Conservation (phyloP, 805 yeast species). For the Zygoascus ofunaensis region DNA sequence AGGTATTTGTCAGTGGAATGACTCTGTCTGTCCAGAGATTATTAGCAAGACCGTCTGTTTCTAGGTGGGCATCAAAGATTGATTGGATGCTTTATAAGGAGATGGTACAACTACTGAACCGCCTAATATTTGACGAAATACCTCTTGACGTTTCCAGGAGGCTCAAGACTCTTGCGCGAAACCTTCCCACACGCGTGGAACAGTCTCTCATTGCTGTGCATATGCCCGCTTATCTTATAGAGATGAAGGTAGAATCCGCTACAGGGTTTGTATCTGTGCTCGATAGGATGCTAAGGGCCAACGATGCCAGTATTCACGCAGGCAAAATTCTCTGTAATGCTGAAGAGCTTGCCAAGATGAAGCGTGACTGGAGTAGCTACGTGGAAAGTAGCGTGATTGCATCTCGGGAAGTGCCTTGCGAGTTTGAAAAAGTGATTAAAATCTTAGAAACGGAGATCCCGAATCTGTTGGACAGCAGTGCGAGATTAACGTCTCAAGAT, state of each 20-base stretch:
- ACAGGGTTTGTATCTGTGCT: constrained; percentile 45
- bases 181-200: constrained; percentile 36
- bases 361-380: constrained; percentile 45
- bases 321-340: constrained; percentile 37
- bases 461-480: neutral
- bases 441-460: constrained; percentile 22
- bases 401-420: constrained; percentile 44
- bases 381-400: constrained; percentile 41
- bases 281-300: constrained; percentile 45
- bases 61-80: constrained; percentile 59
- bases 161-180: constrained; percentile 43
- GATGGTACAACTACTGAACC: constrained; percentile 50
- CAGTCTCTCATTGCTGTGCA: constrained; percentile 13
- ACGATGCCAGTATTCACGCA: constrained; percentile 45
- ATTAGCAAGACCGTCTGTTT: constrained; percentile 39
- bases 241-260: constrained; percentile 46
- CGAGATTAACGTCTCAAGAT: neutral
- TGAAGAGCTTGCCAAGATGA: constrained; percentile 42
- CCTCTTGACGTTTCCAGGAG: constrained; percentile 48
- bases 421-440: constrained; percentile 16
- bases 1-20: constrained; percentile 46
- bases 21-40: constrained; percentile 56
- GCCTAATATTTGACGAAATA: constrained; percentile 47
- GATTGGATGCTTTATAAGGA: constrained; percentile 55
- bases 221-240: constrained; percentile 43